Evolutionary conservation across 1,284 basidiomycete genomes (phyloP), one percentile per base, ranked within the genome.

Genomic region (Ceraceosorus guamensis): DNA sequence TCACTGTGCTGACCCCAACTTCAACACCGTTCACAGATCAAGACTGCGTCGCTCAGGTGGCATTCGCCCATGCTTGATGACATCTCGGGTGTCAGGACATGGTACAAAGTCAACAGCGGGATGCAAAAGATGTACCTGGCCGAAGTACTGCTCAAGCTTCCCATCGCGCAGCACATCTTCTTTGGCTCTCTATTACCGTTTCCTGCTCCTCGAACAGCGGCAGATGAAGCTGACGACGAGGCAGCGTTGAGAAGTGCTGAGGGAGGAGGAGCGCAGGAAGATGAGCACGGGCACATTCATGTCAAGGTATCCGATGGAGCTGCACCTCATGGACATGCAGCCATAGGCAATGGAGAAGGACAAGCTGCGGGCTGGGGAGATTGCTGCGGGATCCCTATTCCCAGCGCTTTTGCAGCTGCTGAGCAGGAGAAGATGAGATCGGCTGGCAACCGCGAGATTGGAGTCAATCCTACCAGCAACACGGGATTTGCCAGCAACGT

Each of bases 41-140:
- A 98, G 77, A 92, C 91, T 0, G 91, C 91, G 0, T 91, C 90
- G 0, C 80, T 98, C 2, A 83, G 92, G 50, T 98, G 93, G 95
- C 95, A 98, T 78, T 96, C 91, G 0, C 95, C 93, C 0, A 98
- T 98, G 93, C 83, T 98, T 10, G 91, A 97, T 74, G 93, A 97
- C 75, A 98, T 98, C 60, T 93, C 91, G 0, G 90, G 86, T 4
- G 93, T 95, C 54, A 95, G 92, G 78, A 88, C 89, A 1, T 97
- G 92, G 92, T 85, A 88, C 71, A 97, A 97, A 77, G 91, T 97
- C 63, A 96, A 98, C 76, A 79, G 82, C n/a, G 95, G 93, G 8
- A 96, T 98, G 91, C 82, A 89, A 76, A 98, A 97, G 78, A 98
- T 98, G 93, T 97, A 92, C 78, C 82, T 82, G 43, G 92, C 90